These are phyloP conservation scores for Rhizophora apiculata DNA, from an alignment of 345 rosid species.

Conservation along the genomic window DNA sequence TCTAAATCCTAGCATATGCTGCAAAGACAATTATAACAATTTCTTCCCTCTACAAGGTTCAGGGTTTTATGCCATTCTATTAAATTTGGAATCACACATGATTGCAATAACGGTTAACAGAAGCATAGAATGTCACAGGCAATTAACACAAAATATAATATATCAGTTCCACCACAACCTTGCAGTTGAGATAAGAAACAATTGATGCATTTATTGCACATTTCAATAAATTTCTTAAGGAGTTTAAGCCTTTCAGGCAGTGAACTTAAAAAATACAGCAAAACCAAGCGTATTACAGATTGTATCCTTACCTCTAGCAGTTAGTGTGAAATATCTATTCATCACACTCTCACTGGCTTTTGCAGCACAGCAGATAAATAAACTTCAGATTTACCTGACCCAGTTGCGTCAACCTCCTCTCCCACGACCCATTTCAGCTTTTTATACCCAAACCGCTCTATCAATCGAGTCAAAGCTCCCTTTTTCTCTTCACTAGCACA, in stretches of 20 bases:
- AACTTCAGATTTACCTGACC: slow-evolving; percentile 50
- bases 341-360: slow-evolving; percentile 64
- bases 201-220: slow-evolving; percentile 27
- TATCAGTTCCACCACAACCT: slow-evolving; percentile 10
- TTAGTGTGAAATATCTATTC: slow-evolving; percentile 7
- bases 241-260: slow-evolving; percentile 15
- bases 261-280: slow-evolving; percentile 16
- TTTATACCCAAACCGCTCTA: slow-evolving; percentile 83
- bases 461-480: slow-evolving; percentile 61
- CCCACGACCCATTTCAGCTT: slow-evolving; percentile 95
- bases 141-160: too few species aligned
- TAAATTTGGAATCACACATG: too few species aligned
- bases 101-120: too few species aligned
- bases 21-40: too few species aligned
- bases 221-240: slow-evolving; percentile 29
- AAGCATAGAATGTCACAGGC: too few species aligned
- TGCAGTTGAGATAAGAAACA: slow-evolving; percentile 20
- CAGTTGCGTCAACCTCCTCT: slow-evolving; percentile 58
- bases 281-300: slow-evolving; percentile 12
- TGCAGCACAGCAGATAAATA: slow-evolving; percentile 87
- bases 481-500: slow-evolving; percentile 71
- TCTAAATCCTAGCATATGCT: too few species aligned
- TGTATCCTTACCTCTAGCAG: slow-evolving; percentile 17
- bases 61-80: too few species aligned
- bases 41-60: too few species aligned